Conservation (phyloP, 2,329 filamentous ascomycete species). For the Simplicillium aogashimaense region DNA sequence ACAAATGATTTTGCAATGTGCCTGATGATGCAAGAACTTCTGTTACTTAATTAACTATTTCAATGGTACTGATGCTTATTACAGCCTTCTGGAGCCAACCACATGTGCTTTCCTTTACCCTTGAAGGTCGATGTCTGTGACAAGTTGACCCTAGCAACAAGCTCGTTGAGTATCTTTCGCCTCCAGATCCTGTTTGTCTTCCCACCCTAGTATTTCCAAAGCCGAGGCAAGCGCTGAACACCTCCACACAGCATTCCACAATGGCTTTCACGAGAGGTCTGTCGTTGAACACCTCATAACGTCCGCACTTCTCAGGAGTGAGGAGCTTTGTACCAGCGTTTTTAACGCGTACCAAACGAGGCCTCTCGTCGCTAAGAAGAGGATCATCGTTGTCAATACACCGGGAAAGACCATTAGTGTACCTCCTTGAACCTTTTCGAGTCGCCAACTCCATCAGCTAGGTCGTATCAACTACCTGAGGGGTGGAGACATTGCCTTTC, state of each 20-base stretch:
- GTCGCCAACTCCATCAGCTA: constrained; percentile 45
- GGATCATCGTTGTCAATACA: constrained; percentile 19
- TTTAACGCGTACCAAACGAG: constrained; percentile 24
- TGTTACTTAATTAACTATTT: too few relatives aligned
- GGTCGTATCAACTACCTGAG: too few relatives aligned
- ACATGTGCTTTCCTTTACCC: constrained; percentile 17
- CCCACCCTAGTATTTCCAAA: constrained; percentile 18
- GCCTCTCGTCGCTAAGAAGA: constrained; percentile 6
- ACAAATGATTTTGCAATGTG: too few relatives aligned
- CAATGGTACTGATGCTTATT: too few relatives aligned
- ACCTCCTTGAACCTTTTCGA: constrained; percentile 5
- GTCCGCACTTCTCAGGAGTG: constrained; percentile 28
- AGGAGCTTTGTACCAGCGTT: constrained; percentile 26
- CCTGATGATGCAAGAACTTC: too few relatives aligned
- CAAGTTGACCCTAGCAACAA: constrained; percentile 14
- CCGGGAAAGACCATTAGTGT: constrained; percentile 14
- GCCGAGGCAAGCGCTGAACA: constrained; percentile 27
- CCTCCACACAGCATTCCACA: constrained; percentile 35
- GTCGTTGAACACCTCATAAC: constrained; percentile 34
- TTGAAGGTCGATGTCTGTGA: constrained; percentile 18
- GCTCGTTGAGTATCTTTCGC: constrained; percentile 14
- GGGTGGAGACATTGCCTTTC: too few relatives aligned
- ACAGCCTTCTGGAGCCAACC: constrained; percentile 12
- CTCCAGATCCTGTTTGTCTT: constrained; percentile 10
- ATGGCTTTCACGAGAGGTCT: constrained; percentile 31